Evolutionary conservation across 1,284 basidiomycete species (phyloP).

Genomic region (Microbotryum saponariae): DNA sequence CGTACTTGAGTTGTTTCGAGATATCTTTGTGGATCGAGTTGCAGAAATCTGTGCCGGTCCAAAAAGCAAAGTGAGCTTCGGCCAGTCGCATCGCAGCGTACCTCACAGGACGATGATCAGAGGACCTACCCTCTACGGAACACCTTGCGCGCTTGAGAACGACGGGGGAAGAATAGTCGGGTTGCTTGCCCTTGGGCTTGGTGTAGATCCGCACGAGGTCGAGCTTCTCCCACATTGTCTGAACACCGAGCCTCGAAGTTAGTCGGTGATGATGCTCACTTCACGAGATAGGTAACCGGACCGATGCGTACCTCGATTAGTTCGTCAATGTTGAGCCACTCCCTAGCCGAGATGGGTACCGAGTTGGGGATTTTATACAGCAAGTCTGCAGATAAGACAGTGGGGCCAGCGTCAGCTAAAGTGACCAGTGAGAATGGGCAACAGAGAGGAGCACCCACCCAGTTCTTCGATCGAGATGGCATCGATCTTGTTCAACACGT

Average conservation of each 20-base stretch:
- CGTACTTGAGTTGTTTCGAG: conserved; percentile 81
- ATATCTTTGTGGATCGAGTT: conserved; percentile 74
- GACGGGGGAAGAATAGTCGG: conserved; percentile 67
- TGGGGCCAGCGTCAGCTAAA: not conserved
- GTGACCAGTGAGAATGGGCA: not conserved
- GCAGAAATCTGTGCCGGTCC: conserved; percentile 61
- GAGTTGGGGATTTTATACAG: conserved; percentile 85
- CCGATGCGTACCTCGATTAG: conserved; percentile 54
- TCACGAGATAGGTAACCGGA: not conserved
- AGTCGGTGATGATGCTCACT: not conserved
- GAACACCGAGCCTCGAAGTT: conserved; percentile 1
- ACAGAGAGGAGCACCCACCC: conserved; percentile 1
- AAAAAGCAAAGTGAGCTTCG: not conserved
- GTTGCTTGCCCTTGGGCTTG: conserved; percentile 80
- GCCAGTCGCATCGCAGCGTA: not conserved
- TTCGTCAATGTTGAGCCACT: conserved; percentile 97
- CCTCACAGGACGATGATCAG: not conserved
- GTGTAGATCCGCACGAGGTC: conserved; percentile 82
- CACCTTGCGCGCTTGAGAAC: conserved; percentile 56
- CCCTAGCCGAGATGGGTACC: conserved; percentile 83
- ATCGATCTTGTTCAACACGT: conserved; percentile 60
- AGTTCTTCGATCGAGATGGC: conserved; percentile 98
- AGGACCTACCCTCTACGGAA: conserved; percentile 52
- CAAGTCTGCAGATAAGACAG: conserved; percentile 53
- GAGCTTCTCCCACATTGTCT: conserved; percentile 74